phyloP scores from a whole-genome alignment of 805 yeast species.

The Teunomyces tritomae region DNA sequence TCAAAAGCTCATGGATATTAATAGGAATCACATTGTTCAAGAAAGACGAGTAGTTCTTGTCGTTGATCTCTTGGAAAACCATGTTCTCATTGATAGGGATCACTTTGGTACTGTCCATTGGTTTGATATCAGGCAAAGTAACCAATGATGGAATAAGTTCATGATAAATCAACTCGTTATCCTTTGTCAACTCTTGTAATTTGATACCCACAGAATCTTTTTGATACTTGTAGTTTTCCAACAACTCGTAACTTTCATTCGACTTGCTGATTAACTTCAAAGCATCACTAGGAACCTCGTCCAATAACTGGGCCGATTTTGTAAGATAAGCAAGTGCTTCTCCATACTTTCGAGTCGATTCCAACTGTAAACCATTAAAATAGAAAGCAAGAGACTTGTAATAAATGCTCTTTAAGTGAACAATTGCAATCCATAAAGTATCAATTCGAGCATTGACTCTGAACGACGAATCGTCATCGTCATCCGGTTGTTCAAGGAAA shows the following conservation, averaged over 20 bases:
- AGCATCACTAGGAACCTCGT: conserved; percentile 29
- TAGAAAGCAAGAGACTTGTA: conserved; percentile 61
- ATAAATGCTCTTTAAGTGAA: conserved; percentile 52
- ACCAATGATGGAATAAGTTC: conserved; percentile 64
- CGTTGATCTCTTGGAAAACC: conserved; percentile 43
- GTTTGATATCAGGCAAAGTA: conserved; percentile 62
- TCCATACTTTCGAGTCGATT: conserved; percentile 62
- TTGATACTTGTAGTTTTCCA: conserved; percentile 42
- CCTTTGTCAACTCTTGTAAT: conserved; percentile 56
- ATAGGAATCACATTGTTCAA: conserved; percentile 82
- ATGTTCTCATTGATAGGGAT: conserved; percentile 48
- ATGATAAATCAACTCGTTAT: conserved; percentile 88
- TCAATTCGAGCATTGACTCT: conserved; percentile 29
- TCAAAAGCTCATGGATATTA: conserved; percentile 80
- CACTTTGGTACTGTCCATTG: conserved; percentile 65
- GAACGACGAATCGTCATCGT: conserved; percentile 9
- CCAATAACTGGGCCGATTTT: conserved; percentile 46
- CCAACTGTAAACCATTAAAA: conserved; percentile 55
- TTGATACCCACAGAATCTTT: conserved; percentile 39
- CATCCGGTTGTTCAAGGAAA: conserved; percentile 13
- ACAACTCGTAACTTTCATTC: conserved; percentile 32
- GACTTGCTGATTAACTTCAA: conserved; percentile 17
- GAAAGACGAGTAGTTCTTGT: conserved; percentile 46
- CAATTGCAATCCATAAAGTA: conserved; percentile 48
- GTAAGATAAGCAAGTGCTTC: conserved; percentile 67